A percentile compares a stretch with the other conserved stretches of the same genome.
Conservation (phyloP, 2,329 filamentous ascomycete species). For the Dothideomycetes sp. region DNA sequence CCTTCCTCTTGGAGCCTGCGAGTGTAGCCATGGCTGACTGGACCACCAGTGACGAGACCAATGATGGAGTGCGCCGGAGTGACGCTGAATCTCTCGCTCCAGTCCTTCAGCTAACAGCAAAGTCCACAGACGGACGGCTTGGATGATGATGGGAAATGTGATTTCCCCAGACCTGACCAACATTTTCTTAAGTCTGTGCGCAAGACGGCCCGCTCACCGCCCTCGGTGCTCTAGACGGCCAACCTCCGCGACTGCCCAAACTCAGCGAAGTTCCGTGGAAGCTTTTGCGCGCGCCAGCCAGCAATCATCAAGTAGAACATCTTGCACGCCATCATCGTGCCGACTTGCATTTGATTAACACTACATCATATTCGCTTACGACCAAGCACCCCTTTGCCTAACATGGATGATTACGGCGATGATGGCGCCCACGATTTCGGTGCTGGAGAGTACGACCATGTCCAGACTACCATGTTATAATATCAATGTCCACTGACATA, state of each 20-base stretch:
- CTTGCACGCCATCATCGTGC: too few species aligned
- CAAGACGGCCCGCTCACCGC: not conserved
- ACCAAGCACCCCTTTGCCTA: conserved; percentile 1
- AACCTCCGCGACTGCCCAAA: not conserved
- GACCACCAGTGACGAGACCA: too few species aligned
- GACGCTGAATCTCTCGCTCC: not conserved
- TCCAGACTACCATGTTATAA: too few species aligned
- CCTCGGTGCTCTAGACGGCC: not conserved
- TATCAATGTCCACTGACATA: conserved; percentile 6
- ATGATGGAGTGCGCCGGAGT: too few species aligned
- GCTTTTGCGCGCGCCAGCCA: not conserved
- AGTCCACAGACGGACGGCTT: too few species aligned
- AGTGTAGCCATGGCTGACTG: not conserved
- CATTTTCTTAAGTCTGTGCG: not conserved
- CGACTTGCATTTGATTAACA: too few species aligned
- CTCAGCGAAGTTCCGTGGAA: not conserved
- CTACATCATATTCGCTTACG: not conserved
- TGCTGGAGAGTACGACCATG: conserved; percentile 13
- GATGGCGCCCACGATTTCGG: conserved; percentile 12
- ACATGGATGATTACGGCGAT: conserved; percentile 21
- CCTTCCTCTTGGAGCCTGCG: conserved; percentile 2
- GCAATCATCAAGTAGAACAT: too few species aligned
- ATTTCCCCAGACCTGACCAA: not conserved
- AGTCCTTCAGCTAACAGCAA: too few species aligned
- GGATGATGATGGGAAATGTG: too few species aligned